Evolutionary conservation across 306 rosid species (phyloP).

Genomic region (Cucurbita pepo): DNA sequence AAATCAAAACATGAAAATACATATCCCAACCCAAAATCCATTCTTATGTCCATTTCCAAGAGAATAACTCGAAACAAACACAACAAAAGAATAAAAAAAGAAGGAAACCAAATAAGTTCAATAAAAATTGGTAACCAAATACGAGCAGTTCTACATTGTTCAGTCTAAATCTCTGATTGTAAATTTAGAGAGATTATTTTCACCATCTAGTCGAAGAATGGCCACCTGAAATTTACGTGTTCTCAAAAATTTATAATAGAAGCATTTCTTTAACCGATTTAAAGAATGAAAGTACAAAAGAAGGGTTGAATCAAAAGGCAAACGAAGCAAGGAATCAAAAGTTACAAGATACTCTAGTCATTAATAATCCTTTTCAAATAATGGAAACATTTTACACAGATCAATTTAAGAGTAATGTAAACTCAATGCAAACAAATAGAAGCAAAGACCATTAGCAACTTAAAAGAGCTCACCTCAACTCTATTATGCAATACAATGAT

Average conservation of each 20-base stretch:
- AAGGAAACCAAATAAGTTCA: no score
- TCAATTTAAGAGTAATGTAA: not conserved
- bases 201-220: not conserved
- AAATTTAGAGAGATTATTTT: not conserved
- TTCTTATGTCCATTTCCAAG: no score
- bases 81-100: no score
- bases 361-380: not conserved
- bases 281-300: not conserved
- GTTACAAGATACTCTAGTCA: not conserved
- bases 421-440: not conserved
- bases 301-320: not conserved
- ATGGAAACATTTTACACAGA: not conserved
- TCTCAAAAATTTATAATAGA: not conserved
- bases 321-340: not conserved
- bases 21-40: no score
- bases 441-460: conserved; percentile 3
- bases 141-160: no score
- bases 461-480: conserved; percentile 69
- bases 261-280: not conserved
- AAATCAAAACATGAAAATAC: no score
- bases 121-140: no score
- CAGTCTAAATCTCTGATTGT: not conserved
- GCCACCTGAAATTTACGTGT: not conserved
- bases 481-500: conserved; percentile 78
- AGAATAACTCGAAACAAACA: no score